phyloP scores from a whole-genome alignment of 2,329 filamentous ascomycete genomes.

The Westerdykella aurantiaca region DNA sequence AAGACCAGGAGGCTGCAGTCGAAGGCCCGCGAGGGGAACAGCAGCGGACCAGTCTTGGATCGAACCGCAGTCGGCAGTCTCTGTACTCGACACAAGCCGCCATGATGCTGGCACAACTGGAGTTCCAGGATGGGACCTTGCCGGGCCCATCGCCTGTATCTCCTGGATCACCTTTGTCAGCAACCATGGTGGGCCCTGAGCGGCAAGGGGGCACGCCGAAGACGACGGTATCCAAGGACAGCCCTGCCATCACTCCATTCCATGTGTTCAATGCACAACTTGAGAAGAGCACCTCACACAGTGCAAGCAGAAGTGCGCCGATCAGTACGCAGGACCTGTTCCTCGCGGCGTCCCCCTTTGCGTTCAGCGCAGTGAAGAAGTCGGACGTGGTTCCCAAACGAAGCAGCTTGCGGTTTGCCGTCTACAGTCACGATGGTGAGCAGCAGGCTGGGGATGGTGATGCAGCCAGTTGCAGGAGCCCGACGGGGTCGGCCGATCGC shows the following conservation, averaged over 20 bases:
- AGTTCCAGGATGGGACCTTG: constrained; percentile 28
- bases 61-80: constrained; percentile 8
- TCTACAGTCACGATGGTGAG: constrained; percentile 10
- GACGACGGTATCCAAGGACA: constrained; percentile 9
- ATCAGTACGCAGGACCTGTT: constrained; percentile 44
- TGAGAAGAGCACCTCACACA: constrained; percentile 13
- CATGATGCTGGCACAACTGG: constrained; percentile 28
- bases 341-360: constrained; percentile 37
- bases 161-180: constrained; percentile 10
- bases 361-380: constrained; percentile 41
- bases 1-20: neutral
- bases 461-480: constrained; percentile 14
- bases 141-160: constrained; percentile 12
- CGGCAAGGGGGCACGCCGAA: constrained; percentile 14
- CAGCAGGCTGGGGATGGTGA: constrained; percentile 3
- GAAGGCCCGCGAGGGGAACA: neutral
- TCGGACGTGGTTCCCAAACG: constrained; percentile 5
- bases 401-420: constrained; percentile 20
- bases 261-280: constrained; percentile 21
- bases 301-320: constrained; percentile 9
- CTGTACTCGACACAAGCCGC: constrained; percentile 34
- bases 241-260: constrained; percentile 26
- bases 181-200: constrained; percentile 1
- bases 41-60: constrained; percentile 1
- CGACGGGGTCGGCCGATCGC: constrained; percentile 16